Evolutionary conservation across 495 filamentous ascomycete genomes (phyloP), one percentile per base, ranked within the genome.

Genomic region (Neurospora terricola): DNA sequence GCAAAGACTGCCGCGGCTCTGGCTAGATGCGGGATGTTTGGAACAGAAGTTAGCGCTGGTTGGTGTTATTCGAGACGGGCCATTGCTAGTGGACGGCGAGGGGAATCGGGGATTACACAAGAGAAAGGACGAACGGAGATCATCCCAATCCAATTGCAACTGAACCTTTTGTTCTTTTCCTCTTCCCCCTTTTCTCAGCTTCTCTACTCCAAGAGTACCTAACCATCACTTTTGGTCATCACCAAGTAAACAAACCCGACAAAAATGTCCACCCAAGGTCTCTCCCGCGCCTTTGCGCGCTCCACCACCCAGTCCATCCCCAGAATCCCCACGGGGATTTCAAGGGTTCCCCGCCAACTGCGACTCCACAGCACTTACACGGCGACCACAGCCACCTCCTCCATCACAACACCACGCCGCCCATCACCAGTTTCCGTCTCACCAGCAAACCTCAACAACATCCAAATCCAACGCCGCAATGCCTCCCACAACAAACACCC

Each of bases 401-500:
- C n/a, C 38, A 3, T 54, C 40, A 16, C 54, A 73, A 39, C 69
- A 69, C 70, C 42, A 71, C 38, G 34, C 14, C 71, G 71, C 34
- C 34, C 76, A 38, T 75, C 73, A 54, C 69, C 76, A 43, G 43
- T 34, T 34, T 34, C n/a, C n/a, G n/a, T n/a, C n/a, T n/a, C n/a
- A n/a, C n/a, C n/a, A n/a, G n/a, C n/a, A n/a, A n/a, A n/a, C n/a
- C n/a, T n/a, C n/a, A n/a, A n/a, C n/a, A n/a, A n/a, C n/a, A n/a
- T n/a, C n/a, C n/a, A n/a, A n/a, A n/a, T n/a, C n/a, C n/a, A n/a
- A 78, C 68, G 73, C 77, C 70, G 72, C 72, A 34, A 76, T 76
- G 72, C 80, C 81, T 77, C 82, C 75, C 68, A 90, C 91, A 92
- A 91, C 14, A 98, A 97, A 79, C 96, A 98, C 81, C 94, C 96